Evolutionary conservation across 345 rosid species (phyloP), one percentile per base, ranked within the genome.

Genomic region (Aethionema arabicum): DNA sequence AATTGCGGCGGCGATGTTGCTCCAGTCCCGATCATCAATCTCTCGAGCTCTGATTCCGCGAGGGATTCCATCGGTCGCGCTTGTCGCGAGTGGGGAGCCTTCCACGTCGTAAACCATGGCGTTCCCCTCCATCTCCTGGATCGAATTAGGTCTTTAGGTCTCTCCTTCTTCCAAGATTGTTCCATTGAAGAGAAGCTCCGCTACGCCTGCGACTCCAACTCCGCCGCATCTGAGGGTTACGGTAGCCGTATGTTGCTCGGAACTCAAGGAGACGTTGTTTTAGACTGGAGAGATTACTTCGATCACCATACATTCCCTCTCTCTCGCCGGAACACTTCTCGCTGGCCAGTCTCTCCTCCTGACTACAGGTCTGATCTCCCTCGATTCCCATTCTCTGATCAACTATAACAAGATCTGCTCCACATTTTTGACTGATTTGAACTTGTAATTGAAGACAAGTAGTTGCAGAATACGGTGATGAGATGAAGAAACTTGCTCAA

Each of bases 281-380:
- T 88, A 65, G 98, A 88, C 61, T 92, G 96, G 98, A 86, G 98
- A 62, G 98, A 92, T 38, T 91, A 86, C 80, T 88, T 88, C 9
- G 95, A 91, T 56, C 95, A 88, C 76, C 98, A 91, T 60, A 80
- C 91, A 0, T 67, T 88, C 11, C 96, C 98, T 30, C 81, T 81
- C 64, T 79, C 85, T 16, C 89, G 93, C 11, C 91, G 95, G 40
- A 52, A 83, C 58, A 83, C 93, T 21, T 82, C 72, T 56, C 73
- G 63, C 45, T 92, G 98, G 96, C 98, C 96, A 3, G 69, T 70
- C 33, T 74, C 53, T 40, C 96, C 92, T 55, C 72, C 85, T 21
- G 61, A 72, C 54, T 92, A 92, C 83, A 82, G 91, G 95, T 82
- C 38, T 45, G 6, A 11, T 14, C 11, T 63, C 2, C 45, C 48